A percentile compares a stretch with the other conserved stretches of the same genome.
Evolutionary conservation across 2,329 filamentous ascomycete genomes (phyloP).

Genomic region (Didymella keratinophila): DNA sequence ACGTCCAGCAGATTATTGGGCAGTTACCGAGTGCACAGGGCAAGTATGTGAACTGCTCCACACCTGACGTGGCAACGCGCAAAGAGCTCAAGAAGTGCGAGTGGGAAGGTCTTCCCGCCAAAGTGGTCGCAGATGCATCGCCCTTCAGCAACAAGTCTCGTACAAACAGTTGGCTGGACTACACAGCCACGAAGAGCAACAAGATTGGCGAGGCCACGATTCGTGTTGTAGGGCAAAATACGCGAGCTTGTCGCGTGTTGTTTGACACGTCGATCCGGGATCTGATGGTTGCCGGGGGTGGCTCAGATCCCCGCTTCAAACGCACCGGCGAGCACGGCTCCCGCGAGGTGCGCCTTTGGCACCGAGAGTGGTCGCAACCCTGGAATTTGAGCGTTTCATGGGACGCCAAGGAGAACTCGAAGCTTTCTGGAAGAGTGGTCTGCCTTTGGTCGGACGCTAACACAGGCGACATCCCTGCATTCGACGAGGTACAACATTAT

Average conservation of each 20-base stretch:
- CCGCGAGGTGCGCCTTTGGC: slow-evolving; percentile 78
- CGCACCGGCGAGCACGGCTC: slow-evolving; percentile 69
- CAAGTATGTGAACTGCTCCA: slow-evolving; percentile 56
- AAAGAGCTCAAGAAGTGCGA: slow-evolving; percentile 69
- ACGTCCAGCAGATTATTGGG: slow-evolving; percentile 64
- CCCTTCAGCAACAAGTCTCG: slow-evolving; percentile 38
- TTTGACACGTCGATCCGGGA: slow-evolving; percentile 73
- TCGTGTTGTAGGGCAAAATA: slow-evolving; percentile 74
- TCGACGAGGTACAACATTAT: slow-evolving; percentile 80
- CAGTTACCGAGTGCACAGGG: slow-evolving; percentile 75
- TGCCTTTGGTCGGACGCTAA: slow-evolving; percentile 94
- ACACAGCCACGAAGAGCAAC: slow-evolving; percentile 63
- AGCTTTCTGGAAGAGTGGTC: slow-evolving; percentile 66
- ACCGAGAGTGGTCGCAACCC: slow-evolving; percentile 75
- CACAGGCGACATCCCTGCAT: slow-evolving; percentile 76
- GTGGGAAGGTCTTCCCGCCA: slow-evolving; percentile 73
- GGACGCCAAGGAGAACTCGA: slow-evolving; percentile 52
- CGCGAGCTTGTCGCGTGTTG: slow-evolving; percentile 76
- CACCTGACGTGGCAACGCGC: slow-evolving; percentile 53
- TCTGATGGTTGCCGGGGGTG: slow-evolving; percentile 69
- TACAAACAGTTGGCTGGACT: slow-evolving; percentile 65
- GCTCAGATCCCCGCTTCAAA: slow-evolving; percentile 71
- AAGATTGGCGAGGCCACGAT: slow-evolving; percentile 67
- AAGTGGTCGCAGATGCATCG: slow-evolving; percentile 61
- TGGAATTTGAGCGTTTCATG: slow-evolving; percentile 81